Conservation (phyloP, 2,329 filamentous ascomycete genomes). For the Aureobasidium sp. region DNA sequence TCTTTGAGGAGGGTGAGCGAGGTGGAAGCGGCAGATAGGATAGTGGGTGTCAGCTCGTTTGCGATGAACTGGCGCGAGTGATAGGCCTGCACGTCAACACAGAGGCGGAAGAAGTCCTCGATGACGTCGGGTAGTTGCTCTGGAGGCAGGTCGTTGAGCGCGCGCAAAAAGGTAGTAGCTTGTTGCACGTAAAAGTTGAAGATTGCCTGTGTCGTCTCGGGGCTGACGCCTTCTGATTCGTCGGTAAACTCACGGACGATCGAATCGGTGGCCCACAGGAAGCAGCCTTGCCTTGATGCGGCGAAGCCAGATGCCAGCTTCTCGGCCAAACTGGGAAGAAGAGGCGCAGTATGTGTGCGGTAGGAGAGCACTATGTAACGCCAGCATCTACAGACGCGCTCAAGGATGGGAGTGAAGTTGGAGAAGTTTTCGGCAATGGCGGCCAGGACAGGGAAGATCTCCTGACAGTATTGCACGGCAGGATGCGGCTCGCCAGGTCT, state of each 20-base stretch:
- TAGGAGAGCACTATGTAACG: constrained; percentile 96
- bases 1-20: constrained; percentile 83
- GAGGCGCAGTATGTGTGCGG: constrained; percentile 74
- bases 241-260: constrained; percentile 94
- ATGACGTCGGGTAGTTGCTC: constrained; percentile 74
- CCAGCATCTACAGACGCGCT: constrained; percentile 92
- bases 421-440: constrained; percentile 84
- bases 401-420: constrained; percentile 76
- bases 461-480: constrained; percentile 90
- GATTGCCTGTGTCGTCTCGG: constrained; percentile 74
- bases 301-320: constrained; percentile 81
- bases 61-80: constrained; percentile 77
- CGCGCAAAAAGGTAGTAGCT: constrained; percentile 77
- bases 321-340: constrained; percentile 77
- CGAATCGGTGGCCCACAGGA: constrained; percentile 95
- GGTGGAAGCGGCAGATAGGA: constrained; percentile 79
- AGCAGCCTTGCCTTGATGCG: constrained; percentile 82
- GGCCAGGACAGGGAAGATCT: constrained; percentile 80
- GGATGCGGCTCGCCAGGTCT: constrained; percentile 68
- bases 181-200: constrained; percentile 94
- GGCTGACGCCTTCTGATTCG: constrained; percentile 74
- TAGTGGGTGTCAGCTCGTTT: constrained; percentile 68
- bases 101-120: constrained; percentile 91
- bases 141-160: constrained; percentile 74
- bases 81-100: constrained; percentile 85